These are phyloP conservation scores for Deinandra increscens DNA, from an alignment of 129 eudicot species.

Conservation along the genomic window DNA sequence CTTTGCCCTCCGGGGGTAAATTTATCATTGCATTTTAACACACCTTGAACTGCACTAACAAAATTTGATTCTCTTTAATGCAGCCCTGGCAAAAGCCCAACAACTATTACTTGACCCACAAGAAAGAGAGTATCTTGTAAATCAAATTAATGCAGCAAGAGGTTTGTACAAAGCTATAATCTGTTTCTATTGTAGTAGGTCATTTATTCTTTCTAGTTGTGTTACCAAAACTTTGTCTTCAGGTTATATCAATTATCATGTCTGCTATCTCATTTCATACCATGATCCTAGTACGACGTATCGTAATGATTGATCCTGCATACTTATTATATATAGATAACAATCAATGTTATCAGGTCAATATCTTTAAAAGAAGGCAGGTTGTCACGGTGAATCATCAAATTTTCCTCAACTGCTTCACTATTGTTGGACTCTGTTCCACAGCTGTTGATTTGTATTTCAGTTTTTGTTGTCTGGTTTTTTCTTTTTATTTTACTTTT, in stretches of 20 bases:
- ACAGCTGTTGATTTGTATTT: background rate
- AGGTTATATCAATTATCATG: conserved; percentile 17
- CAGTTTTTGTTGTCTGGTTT: background rate
- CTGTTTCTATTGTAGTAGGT: conserved; percentile 19
- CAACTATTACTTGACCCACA: conserved; percentile 85
- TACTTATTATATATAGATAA: background rate
- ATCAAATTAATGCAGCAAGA: conserved; percentile 84
- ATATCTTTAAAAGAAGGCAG: background rate
- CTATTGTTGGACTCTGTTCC: background rate
- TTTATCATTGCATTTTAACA: conserved; percentile 20
- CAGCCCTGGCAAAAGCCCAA: conserved; percentile 99
- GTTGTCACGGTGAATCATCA: background rate
- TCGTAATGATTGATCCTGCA: conserved; percentile 3
- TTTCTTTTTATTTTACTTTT: background rate
- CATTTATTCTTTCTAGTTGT: conserved; percentile 10
- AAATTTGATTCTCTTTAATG: conserved; percentile 14
- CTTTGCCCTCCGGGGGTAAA: background rate
- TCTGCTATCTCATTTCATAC: conserved; percentile 3
- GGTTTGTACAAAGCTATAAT: conserved; percentile 43
- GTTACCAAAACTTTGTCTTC: conserved; percentile 9
- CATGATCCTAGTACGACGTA: background rate
- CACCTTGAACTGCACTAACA: conserved; percentile 14
- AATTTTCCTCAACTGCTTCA: background rate
- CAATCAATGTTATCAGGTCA: background rate
- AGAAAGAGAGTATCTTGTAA: conserved; percentile 88